Evolutionary conservation across 108 stramenopile species (phyloP).

Genomic region (Nitzschia inconspicua): DNA sequence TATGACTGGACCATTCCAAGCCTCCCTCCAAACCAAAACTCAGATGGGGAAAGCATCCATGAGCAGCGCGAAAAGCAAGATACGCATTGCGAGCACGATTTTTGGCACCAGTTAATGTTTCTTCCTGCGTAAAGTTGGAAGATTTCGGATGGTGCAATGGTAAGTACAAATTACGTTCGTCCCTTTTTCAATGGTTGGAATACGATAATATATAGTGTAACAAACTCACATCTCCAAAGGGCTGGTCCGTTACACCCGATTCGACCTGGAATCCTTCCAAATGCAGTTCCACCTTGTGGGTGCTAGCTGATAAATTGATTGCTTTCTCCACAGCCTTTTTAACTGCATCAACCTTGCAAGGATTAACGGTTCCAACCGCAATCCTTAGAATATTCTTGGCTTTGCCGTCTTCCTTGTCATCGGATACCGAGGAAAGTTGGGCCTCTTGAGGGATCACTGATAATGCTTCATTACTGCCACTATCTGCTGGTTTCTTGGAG

Average conservation of each 20-base stretch:
- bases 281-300: conserved; percentile 19
- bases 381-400: conserved; percentile 37
- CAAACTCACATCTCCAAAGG: conserved; percentile 70
- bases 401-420: too few species aligned
- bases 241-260: conserved; percentile 84
- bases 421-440: too few species aligned
- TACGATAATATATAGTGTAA: neutral
- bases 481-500: too few species aligned
- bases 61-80: conserved; percentile 27
- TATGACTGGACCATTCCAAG: conserved; percentile 51
- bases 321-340: conserved; percentile 44
- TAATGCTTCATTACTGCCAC: too few species aligned
- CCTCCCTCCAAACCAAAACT: conserved; percentile 93
- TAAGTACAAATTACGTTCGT: neutral
- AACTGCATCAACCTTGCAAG: conserved; percentile 81
- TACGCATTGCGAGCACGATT: conserved; percentile 76
- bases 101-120: conserved; percentile 77
- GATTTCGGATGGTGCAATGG: neutral
- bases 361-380: conserved; percentile 79
- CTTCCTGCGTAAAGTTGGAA: conserved; percentile 21
- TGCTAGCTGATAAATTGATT: conserved; percentile 1
- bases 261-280: conserved; percentile 50
- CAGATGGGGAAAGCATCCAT: conserved; percentile 49
- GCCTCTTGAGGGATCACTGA: too few species aligned
- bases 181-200: too few species aligned